Conservation (phyloP, 768 basidiomycete genomes). For the Mycena indigotica region DNA sequence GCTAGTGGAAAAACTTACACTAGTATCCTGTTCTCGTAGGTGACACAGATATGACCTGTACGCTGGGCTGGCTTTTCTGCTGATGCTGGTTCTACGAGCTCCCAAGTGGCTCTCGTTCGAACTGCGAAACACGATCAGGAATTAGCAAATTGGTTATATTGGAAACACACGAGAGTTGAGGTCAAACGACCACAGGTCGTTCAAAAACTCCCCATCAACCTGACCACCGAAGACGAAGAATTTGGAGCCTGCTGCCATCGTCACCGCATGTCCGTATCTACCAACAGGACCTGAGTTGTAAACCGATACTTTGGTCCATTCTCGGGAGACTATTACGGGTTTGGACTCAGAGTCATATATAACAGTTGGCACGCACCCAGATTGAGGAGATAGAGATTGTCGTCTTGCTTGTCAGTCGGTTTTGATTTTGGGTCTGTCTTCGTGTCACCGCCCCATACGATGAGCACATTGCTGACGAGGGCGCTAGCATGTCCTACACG, state of each 20-base stretch:
- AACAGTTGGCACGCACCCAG: conserved; percentile 62
- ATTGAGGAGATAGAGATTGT: conserved; percentile 91
- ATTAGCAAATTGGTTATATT: conserved; percentile 2
- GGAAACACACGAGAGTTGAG: conserved; percentile 80
- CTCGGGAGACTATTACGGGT: conserved; percentile 69
- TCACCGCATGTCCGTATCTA: conserved; percentile 93
- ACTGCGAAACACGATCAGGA: conserved; percentile 49
- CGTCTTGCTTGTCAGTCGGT: conserved; percentile 79
- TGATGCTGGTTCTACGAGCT: conserved; percentile 65
- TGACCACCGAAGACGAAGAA: conserved; percentile 98
- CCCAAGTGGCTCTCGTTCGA: conserved; percentile 83
- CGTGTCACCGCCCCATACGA: conserved; percentile 98
- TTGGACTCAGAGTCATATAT: conserved; percentile 7
- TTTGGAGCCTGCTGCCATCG: conserved; percentile 80
- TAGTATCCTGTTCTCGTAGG: conserved; percentile 80
- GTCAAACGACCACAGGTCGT: conserved; percentile 96
- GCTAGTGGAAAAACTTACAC: conserved; percentile 52
- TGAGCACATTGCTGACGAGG: conserved; percentile 91
- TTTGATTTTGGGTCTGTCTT: conserved; percentile 69
- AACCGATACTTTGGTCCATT: conserved; percentile 90
- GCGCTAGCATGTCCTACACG: conserved; percentile 97
- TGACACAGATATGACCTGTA: conserved; percentile 90
- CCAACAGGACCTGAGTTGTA: conserved; percentile 79
- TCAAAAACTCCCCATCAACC: conserved; percentile 90
- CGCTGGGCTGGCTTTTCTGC: conserved; percentile 73